A percentile compares a stretch with the other conserved stretches of the same genome.
Conservation (phyloP, 1,284 basidiomycete genomes). For the Boletellus deceptivus region DNA sequence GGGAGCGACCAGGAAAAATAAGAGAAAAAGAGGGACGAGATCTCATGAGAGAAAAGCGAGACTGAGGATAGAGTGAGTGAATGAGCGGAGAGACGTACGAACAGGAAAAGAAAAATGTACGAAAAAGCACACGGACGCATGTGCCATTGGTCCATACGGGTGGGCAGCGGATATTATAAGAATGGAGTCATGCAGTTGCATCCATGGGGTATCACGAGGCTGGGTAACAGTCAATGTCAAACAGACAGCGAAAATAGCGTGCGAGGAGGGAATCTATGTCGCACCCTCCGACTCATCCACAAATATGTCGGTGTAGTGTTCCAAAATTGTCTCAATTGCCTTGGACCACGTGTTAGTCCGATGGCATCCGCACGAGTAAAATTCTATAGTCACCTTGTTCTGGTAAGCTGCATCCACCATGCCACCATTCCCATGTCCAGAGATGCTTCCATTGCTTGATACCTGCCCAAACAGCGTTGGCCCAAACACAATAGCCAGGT, state of each 20-base stretch:
- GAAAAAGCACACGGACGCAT: too few relatives aligned
- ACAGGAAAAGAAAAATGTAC: too few relatives aligned
- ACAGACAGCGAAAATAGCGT: neutral
- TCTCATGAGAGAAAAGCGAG: too few relatives aligned
- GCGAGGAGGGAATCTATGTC: constrained; percentile 16
- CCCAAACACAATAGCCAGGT: constrained; percentile 96
- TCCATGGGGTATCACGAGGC: constrained; percentile 23
- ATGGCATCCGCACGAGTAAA: neutral
- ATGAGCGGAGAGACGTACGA: too few relatives aligned
- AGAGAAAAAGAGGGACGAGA: too few relatives aligned
- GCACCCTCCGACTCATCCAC: constrained; percentile 59
- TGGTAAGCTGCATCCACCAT: constrained; percentile 57
- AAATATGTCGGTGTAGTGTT: constrained; percentile 80
- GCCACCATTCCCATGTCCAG: constrained; percentile 45
- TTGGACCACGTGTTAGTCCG: constrained; percentile 32
- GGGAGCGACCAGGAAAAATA: too few relatives aligned
- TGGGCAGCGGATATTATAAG: constrained; percentile 3
- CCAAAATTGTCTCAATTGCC: constrained; percentile 79
- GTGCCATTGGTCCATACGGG: neutral
- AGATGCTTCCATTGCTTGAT: constrained; percentile 39
- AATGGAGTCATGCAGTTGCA: constrained; percentile 10
- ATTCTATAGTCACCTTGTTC: constrained; percentile 41
- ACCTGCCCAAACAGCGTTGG: constrained; percentile 83
- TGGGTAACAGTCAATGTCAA: constrained; percentile 22
- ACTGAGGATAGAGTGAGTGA: too few relatives aligned